Evolutionary conservation across 1,139 yeast genomes (phyloP).

Genomic region (Geotrichum candidum): DNA sequence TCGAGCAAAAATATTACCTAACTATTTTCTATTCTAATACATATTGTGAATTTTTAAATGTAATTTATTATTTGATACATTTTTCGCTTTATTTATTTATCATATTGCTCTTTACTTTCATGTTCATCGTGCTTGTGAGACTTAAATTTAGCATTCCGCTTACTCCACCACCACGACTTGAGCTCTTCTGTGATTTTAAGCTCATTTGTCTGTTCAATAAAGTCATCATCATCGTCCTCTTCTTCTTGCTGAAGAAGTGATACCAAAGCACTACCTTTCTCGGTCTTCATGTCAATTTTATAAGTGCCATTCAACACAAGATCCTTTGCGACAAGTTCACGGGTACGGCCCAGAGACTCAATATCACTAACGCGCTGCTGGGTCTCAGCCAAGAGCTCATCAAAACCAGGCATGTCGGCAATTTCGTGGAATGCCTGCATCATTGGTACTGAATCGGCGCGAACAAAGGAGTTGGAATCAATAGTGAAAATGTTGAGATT

Average conservation of each 20-base stretch:
- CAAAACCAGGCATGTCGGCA: slow-evolving; percentile 65
- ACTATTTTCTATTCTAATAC: not conserved
- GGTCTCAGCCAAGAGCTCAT: slow-evolving; percentile 61
- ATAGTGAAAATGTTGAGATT: slow-evolving; percentile 72
- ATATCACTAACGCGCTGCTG: slow-evolving; percentile 68
- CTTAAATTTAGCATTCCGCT: slow-evolving; percentile 13
- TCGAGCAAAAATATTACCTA: not conserved
- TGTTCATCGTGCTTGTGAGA: not conserved
- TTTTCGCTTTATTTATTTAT: not conserved
- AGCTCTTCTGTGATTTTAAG: slow-evolving; percentile 15
- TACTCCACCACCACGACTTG: slow-evolving; percentile 18
- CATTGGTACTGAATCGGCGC: slow-evolving; percentile 83
- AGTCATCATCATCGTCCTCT: slow-evolving; percentile 18
- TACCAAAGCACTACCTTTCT: slow-evolving; percentile 9
- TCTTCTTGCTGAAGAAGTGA: slow-evolving; percentile 16
- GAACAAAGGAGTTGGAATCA: slow-evolving; percentile 61
- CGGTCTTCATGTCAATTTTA: slow-evolving; percentile 19
- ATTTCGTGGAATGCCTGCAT: slow-evolving; percentile 84
- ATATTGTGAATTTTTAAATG: not conserved
- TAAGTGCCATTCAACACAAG: slow-evolving; percentile 47
- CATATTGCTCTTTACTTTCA: not conserved
- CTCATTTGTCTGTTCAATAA: slow-evolving; percentile 10
- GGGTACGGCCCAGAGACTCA: slow-evolving; percentile 72
- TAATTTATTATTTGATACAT: not conserved
- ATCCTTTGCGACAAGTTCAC: slow-evolving; percentile 74